Base-by-base conservation (phyloP, 1,284 basidiomycete genomes). In the Leccinum subrobustum region DNA sequence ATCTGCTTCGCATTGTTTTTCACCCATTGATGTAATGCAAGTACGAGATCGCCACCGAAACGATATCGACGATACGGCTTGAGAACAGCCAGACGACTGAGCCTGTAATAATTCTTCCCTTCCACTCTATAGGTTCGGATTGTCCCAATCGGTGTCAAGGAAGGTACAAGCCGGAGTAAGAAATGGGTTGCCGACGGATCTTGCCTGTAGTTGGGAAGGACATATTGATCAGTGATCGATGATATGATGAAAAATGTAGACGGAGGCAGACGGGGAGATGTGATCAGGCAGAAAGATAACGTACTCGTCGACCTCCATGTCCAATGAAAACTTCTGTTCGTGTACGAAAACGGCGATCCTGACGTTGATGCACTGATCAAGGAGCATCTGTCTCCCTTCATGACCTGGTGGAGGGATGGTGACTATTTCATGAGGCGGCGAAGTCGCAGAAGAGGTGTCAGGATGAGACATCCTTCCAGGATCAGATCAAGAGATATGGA, bases 271-370 rank as follows among this genome's bases (percentile, higher is more conserved):
- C 6, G 23, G 14, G 33, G 54, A 55, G 20, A 50, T 48, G 60
- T n/a, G 54, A 61, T 18, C 58, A n/a, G 47, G 58, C 53, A 52
- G 25, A 33, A 48, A 11, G 52, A 56, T 60, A 48, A 79, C 85
- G 69, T 65, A 88, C 90, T 83, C 78, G 74, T 92, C 91, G 64
- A 88, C 79, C 73, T 93, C 91, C 8, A 76, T 78, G 52, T 91
- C 88, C 31, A 87, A 73, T 58, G 89, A 80, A 68, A 92, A 93
- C 47, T 79, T 77, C 51, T 76, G 72, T 44, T 75, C 75, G 31
- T 63, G 67, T 48, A 76, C 64, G 75, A 92, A 93, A 58, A 92
- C 89, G 42, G 79, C 78, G 66, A 85, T 82, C 68, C 88, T 83
- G 67, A 91, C 77, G 65, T 81, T 76, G 72, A 81, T 82, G 70